Evolutionary conservation across 495 filamentous ascomycete genomes (phyloP), one percentile per base, ranked within the genome.

Genomic region (Podospora pseudoanserina): DNA sequence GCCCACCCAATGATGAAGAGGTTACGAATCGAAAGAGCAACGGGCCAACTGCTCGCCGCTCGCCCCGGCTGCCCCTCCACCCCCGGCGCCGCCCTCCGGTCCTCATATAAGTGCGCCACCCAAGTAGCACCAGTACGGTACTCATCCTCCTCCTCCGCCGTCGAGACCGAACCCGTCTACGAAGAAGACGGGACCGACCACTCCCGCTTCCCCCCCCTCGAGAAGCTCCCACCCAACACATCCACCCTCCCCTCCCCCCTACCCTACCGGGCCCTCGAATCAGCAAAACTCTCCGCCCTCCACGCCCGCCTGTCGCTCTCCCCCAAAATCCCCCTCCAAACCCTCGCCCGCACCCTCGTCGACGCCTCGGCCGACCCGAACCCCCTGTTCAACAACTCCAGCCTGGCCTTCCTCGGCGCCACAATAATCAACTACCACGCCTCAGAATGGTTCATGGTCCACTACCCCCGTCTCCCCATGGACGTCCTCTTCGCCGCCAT

Each of bases 201-300:
- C 63, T 27, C 19, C 2, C 67, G 73, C 28, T 74, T 72, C 30
- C 75, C 75, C 23, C 76, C 76, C 1, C 69, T 74, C 58, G 75
- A 76, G 64, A 69, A 49, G 18, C 66, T 76, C n/a, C 73, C 70
- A n/a, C 70, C 69, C 9, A 19, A 64, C 18, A 67, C 65, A 56
- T 66, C 70, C 28, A 65, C 39, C 56, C 66, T 73, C 44, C 86
- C 91, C 68, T 93, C 91, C 74, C 93, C 90, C 70, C 86, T 84
- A 66, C 86, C 89, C 67, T 82, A 86, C 71, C 83, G 82, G 69
- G 90, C 93, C n/a, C 77, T 83, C 65, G 74, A 81, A 68, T 97
- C 95, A 64, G 89, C 94, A 66, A 97, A 97, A 82, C 91, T 99
- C 74, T 88, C 94, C 70, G 93, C 95, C 66, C 88, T 99, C 39